These are phyloP conservation scores for Neurospora hispaniola DNA, from an alignment of 495 filamentous ascomycete genomes.

Conservation along the genomic window DNA sequence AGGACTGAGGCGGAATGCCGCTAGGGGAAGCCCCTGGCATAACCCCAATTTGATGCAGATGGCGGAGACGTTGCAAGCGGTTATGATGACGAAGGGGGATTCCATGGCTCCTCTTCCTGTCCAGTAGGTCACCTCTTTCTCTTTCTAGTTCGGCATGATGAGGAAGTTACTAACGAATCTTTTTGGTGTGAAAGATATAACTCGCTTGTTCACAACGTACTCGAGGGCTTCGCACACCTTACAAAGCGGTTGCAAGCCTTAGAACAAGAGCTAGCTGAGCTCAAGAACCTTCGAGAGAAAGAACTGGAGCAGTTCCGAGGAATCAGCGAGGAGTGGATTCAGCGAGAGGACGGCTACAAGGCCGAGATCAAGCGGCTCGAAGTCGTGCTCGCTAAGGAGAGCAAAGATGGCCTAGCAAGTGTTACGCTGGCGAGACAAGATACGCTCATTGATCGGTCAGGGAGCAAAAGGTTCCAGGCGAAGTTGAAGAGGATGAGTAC, in stretches of 20 bases:
- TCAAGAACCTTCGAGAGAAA: constrained; percentile 22
- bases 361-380: constrained; percentile 40
- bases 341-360: constrained; percentile 31
- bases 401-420: constrained; percentile 35
- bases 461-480: constrained; percentile 23
- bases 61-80: constrained; percentile 29
- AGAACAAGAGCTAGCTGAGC: constrained; percentile 17
- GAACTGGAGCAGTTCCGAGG: constrained; percentile 29
- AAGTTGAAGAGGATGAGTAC: constrained; percentile 19
- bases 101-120: constrained; percentile 22
- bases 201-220: constrained; percentile 27
- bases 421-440: constrained; percentile 34
- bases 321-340: constrained; percentile 32
- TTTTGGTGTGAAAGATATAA: constrained; percentile 18
- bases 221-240: constrained; percentile 28
- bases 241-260: constrained; percentile 7
- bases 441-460: constrained; percentile 30
- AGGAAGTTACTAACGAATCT: neutral
- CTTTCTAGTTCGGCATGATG: neutral
- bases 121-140: constrained; percentile 6
- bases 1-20: neutral
- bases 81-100: constrained; percentile 22
- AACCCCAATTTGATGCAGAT: constrained; percentile 33
- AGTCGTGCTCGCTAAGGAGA: constrained; percentile 33
- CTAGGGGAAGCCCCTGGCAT: constrained; percentile 19